phyloP scores from a whole-genome alignment of 257 asterid species.

The Vinca minor region DNA sequence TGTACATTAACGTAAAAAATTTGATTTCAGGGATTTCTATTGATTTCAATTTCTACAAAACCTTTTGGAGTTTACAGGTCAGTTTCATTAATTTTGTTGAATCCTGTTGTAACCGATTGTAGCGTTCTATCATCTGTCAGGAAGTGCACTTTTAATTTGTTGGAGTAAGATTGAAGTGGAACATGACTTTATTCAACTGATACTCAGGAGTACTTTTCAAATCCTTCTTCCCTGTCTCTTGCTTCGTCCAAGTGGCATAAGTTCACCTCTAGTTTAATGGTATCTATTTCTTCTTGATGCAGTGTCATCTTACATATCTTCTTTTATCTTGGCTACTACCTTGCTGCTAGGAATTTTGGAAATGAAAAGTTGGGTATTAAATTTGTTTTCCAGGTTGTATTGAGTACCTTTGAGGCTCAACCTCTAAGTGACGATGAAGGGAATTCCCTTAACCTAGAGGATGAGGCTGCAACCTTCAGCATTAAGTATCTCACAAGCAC shows the following conservation, averaged over 20 bases:
- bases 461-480: constrained; percentile 83
- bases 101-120: neutral
- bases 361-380: neutral
- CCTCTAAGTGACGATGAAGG: constrained; percentile 95
- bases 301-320: neutral
- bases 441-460: constrained; percentile 67
- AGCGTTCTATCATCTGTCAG: neutral
- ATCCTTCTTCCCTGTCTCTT: constrained; percentile 69
- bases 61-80: constrained; percentile 99
- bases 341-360: neutral
- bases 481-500: constrained; percentile 95
- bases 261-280: constrained; percentile 71
- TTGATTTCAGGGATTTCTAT: constrained; percentile 71
- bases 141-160: neutral
- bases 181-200: constrained; percentile 10
- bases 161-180: neutral
- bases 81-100: constrained; percentile 16
- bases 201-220: constrained; percentile 77
- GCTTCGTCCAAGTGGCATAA: constrained; percentile 82
- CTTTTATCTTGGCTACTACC: neutral
- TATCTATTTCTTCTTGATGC: constrained; percentile 17
- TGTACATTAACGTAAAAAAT: constrained; percentile 10
- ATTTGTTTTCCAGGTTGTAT: constrained; percentile 51
- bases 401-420: constrained; percentile 89
- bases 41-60: constrained; percentile 92